Conservation (phyloP, 768 basidiomycete species). For the Cubamyces sp. region DNA sequence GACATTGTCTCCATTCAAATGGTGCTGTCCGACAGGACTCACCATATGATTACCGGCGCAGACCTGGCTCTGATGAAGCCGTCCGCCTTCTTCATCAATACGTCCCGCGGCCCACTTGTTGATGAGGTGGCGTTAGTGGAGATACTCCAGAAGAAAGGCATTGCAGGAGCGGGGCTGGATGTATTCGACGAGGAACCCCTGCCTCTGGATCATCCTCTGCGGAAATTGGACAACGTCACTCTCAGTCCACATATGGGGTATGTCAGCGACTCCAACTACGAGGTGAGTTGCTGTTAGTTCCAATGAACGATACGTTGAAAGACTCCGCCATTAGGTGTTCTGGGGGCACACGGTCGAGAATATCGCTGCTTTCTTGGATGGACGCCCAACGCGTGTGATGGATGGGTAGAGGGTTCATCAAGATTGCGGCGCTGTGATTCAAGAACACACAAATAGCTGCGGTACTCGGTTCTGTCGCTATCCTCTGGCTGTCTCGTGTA, state of each 20-base stretch:
- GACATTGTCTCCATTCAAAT: slow-evolving; percentile 68
- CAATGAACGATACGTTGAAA: not conserved
- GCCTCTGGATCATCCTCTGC: slow-evolving; percentile 56
- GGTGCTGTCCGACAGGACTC: slow-evolving; percentile 55
- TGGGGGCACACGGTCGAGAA: slow-evolving; percentile 62
- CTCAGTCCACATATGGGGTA: slow-evolving; percentile 68
- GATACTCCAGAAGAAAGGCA: slow-evolving; percentile 47
- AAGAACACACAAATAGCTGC: not conserved
- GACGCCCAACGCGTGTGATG: slow-evolving; percentile 38
- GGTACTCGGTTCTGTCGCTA: too few species aligned
- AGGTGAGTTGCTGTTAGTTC: slow-evolving; percentile 38
- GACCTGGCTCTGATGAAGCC: slow-evolving; percentile 61
- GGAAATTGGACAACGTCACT: slow-evolving; percentile 55
- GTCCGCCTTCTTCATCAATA: slow-evolving; percentile 65
- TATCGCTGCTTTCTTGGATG: slow-evolving; percentile 56
- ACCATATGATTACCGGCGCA: slow-evolving; percentile 48
- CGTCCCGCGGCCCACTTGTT: slow-evolving; percentile 66
- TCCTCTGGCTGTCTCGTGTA: not conserved
- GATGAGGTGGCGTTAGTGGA: slow-evolving; percentile 60
- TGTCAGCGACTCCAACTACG: slow-evolving; percentile 53
- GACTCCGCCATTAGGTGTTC: slow-evolving; percentile 42
- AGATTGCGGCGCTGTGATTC: not conserved
- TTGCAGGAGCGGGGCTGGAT: slow-evolving; percentile 66
- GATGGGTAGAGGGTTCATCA: slow-evolving; percentile 2
- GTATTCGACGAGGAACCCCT: slow-evolving; percentile 72